Evolutionary conservation across 352 stramenopile genomes (phyloP).

Genomic region (Globisporangium uncinulatum): DNA sequence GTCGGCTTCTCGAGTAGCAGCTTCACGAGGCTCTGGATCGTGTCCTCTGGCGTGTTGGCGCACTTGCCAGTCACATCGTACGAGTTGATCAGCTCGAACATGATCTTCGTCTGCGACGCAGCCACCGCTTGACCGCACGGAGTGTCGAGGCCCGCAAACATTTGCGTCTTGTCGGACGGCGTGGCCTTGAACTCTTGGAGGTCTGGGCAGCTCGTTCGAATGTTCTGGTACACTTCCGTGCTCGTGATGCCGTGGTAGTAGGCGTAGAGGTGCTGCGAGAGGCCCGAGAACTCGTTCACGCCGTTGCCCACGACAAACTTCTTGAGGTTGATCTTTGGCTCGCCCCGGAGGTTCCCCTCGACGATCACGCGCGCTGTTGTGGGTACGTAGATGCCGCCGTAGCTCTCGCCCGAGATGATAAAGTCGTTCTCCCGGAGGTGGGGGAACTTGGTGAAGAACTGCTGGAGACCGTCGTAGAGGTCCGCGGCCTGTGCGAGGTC

Average conservation of each 20-base stretch:
- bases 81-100: constrained; percentile 48
- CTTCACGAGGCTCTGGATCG: constrained; percentile 36
- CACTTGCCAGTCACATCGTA: constrained; percentile 68
- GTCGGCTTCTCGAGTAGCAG: constrained; percentile 37
- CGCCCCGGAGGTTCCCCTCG: constrained; percentile 25
- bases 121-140: constrained; percentile 24
- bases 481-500: constrained; percentile 71
- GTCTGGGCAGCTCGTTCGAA: constrained; percentile 40
- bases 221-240: constrained; percentile 52
- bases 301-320: constrained; percentile 88
- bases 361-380: constrained; percentile 53
- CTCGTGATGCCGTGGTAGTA: constrained; percentile 69
- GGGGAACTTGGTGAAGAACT: constrained; percentile 86
- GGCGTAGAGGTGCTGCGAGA: too few relatives aligned
- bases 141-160: background rate
- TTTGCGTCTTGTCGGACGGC: constrained; percentile 12
- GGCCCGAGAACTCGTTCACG: constrained; percentile 51
- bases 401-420: constrained; percentile 75
- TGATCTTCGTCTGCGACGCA: constrained; percentile 24
- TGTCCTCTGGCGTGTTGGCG: constrained; percentile 36
- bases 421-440: constrained; percentile 74
- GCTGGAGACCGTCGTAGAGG: constrained; percentile 72
- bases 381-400: constrained; percentile 76
- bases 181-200: constrained; percentile 43
- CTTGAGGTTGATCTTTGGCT: constrained; percentile 31